These are phyloP conservation scores for Chytriomyces confervae DNA, from an alignment of 192 early-diverging fungal species.

Conservation along the genomic window DNA sequence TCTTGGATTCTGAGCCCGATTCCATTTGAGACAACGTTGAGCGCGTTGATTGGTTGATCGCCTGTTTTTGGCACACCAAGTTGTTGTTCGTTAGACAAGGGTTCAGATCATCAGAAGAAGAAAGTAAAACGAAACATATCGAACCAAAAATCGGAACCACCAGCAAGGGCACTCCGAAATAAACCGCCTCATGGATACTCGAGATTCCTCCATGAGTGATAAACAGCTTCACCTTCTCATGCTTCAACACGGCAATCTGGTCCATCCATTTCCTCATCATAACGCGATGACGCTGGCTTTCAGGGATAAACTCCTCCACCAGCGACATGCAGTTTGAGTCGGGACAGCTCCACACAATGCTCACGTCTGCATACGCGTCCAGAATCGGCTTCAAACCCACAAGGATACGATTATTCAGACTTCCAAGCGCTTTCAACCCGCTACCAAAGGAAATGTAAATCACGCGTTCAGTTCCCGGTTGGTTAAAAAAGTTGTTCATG, in stretches of 20 bases:
- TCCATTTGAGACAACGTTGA: constrained; percentile 1
- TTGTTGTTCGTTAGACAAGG: background rate
- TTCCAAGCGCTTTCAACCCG: background rate
- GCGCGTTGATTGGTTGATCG: constrained; percentile 5
- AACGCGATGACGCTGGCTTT: background rate
- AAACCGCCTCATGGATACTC: background rate
- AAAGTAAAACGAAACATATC: background rate
- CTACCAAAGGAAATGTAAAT: constrained; percentile 23
- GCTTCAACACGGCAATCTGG: constrained; percentile 1
- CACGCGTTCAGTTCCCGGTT: background rate
- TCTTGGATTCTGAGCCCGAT: constrained; percentile 7
- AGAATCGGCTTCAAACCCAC: constrained; percentile 1
- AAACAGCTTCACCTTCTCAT: background rate
- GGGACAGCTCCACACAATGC: constrained; percentile 3
- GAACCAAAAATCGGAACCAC: constrained; percentile 17
- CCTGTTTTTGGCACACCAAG: background rate
- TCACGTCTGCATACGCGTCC: background rate
- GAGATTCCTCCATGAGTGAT: constrained; percentile 14
- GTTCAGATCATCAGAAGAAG: background rate
- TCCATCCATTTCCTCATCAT: background rate
- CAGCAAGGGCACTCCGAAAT: constrained; percentile 7
- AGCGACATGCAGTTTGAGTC: background rate
- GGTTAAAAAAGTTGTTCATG: constrained; percentile 1
- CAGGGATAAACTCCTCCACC: background rate
- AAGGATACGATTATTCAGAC: background rate